phyloP scores from a whole-genome alignment of 2,329 filamentous ascomycete genomes.

The Fusarium liriodendri region DNA sequence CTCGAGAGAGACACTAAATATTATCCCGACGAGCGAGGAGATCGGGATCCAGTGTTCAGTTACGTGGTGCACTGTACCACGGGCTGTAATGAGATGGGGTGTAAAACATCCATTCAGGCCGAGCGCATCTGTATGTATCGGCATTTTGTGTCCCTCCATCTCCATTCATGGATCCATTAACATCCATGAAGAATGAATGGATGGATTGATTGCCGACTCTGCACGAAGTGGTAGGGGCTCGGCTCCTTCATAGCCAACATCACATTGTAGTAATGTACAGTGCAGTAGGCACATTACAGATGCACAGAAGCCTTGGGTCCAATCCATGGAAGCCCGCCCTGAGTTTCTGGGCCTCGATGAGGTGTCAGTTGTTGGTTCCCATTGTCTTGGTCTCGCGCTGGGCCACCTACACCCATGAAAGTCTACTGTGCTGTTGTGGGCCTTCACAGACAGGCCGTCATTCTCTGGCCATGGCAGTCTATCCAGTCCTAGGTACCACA shows the following conservation, averaged over 20 bases:
- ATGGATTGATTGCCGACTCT: background rate
- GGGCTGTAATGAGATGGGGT: background rate
- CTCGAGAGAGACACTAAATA: constrained; percentile 25
- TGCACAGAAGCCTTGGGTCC: constrained; percentile 3
- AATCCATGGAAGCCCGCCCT: constrained; percentile 6
- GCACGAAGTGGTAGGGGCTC: background rate
- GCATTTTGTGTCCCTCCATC: background rate
- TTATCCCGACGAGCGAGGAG: constrained; percentile 5
- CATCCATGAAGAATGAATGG: background rate
- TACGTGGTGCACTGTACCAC: background rate
- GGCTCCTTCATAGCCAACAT: background rate
- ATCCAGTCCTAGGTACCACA: background rate
- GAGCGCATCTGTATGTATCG: constrained; percentile 5
- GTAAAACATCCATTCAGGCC: background rate
- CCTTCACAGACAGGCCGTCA: background rate
- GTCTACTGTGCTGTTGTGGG: constrained; percentile 1
- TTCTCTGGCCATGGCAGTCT: background rate
- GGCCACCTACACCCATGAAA: background rate
- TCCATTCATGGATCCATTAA: background rate
- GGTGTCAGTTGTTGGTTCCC: constrained; percentile 25
- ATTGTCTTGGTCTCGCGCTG: background rate
- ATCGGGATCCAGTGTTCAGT: background rate
- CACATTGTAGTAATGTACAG: background rate
- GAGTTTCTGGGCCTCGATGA: constrained; percentile 6
- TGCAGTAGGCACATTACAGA: background rate